Percentiles rank a stretch among this genome's conserved stretches.
phyloP scores from a whole-genome alignment of 2,329 filamentous ascomycete species.

The Botrytis medusae region DNA sequence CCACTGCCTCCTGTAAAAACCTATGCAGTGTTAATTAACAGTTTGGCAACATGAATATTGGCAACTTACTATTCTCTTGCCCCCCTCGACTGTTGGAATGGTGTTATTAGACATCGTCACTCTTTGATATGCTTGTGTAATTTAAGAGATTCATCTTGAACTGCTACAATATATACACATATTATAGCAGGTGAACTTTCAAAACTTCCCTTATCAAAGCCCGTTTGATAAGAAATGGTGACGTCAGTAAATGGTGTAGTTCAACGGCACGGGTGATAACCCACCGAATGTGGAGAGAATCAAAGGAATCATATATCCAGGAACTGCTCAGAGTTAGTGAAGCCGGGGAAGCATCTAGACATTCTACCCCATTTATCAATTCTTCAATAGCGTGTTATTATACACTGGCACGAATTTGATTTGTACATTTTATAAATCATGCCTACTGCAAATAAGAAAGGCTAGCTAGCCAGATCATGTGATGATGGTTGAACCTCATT shows the following conservation, averaged over 20 bases:
- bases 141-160: no score
- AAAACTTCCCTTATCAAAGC: not conserved
- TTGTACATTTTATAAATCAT: not conserved
- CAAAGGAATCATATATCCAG: not conserved
- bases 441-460: not conserved
- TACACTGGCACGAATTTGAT: no score
- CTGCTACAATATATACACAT: not conserved
- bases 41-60: not conserved
- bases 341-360: not conserved
- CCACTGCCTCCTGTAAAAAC: conserved; percentile 43
- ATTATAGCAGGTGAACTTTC: not conserved
- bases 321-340: not conserved
- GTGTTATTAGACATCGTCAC: not conserved
- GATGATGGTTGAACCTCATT: not conserved
- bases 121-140: not conserved
- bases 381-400: not conserved
- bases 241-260: not conserved
- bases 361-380: not conserved
- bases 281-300: not conserved
- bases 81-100: not conserved
- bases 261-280: not conserved
- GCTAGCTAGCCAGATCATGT: not conserved
- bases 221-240: not conserved
- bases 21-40: conserved; percentile 17
- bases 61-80: not conserved